A percentile compares a stretch with the other conserved stretches of the same genome.
Evolutionary conservation across 2,329 filamentous ascomycete genomes (phyloP).

Genomic region (Aspergillus candidus): DNA sequence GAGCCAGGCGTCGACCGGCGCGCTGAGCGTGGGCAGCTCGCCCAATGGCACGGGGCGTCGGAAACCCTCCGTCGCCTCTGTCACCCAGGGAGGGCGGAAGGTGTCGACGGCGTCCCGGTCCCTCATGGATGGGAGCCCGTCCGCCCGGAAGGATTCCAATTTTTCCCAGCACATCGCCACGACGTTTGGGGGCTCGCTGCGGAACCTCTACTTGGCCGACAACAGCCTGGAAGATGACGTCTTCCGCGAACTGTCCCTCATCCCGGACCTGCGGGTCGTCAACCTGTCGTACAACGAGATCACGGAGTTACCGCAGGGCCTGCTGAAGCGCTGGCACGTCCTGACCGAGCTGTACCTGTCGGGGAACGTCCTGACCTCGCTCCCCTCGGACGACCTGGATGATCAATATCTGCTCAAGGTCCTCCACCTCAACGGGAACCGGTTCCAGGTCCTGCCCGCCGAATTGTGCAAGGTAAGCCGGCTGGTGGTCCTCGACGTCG

Average conservation of each 20-base stretch:
- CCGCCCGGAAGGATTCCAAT: slow-evolving; percentile 78
- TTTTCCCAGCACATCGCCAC: slow-evolving; percentile 71
- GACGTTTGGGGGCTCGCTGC: slow-evolving; percentile 82
- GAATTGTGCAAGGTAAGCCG: slow-evolving; percentile 93
- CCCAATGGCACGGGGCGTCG: slow-evolving; percentile 53
- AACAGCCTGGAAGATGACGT: slow-evolving; percentile 92
- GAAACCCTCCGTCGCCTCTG: slow-evolving; percentile 76
- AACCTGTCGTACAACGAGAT: slow-evolving; percentile 95
- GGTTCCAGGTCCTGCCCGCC: slow-evolving; percentile 92
- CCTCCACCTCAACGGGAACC: slow-evolving; percentile 93
- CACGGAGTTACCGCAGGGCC: slow-evolving; percentile 82
- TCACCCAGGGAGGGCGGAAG: slow-evolving; percentile 74
- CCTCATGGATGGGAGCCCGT: slow-evolving; percentile 52
- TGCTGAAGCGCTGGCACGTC: slow-evolving; percentile 83
- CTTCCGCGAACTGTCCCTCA: slow-evolving; percentile 79
- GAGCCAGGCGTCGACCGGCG: slow-evolving; percentile 73
- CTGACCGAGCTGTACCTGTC: slow-evolving; percentile 90
- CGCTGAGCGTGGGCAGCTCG: slow-evolving; percentile 69
- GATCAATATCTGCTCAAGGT: slow-evolving; percentile 81
- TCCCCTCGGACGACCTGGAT: slow-evolving; percentile 90
- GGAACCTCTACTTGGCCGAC: slow-evolving; percentile 82
- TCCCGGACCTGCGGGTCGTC: slow-evolving; percentile 77
- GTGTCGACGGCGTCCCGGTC: slow-evolving; percentile 72
- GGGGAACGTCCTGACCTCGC: slow-evolving; percentile 83
- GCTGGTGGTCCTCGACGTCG: slow-evolving; percentile 85